Evolutionary conservation across 2,329 filamentous ascomycete genomes (phyloP), one percentile per base, ranked within the genome.

Genomic region (Graphilbum fragrans): DNA sequence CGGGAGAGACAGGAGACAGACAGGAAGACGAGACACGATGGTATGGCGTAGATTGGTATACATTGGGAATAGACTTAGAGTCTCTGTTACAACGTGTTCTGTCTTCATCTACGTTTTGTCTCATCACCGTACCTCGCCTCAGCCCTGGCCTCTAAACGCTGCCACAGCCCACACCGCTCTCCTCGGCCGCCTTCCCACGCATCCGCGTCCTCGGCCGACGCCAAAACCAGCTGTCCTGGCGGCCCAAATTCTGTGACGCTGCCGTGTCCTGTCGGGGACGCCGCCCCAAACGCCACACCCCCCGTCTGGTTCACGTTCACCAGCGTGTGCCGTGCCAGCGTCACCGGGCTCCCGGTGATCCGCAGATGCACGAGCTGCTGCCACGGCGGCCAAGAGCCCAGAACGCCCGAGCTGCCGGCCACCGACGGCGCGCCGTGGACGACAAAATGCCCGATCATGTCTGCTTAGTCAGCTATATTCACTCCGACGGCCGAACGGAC

Each of bases 121-220:
- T n/a, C n/a, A n/a, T n/a, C n/a, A n/a, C n/a, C n/a, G n/a, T n/a
- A n/a, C n/a, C n/a, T n/a, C n/a, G n/a, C n/a, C n/a, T n/a, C n/a
- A n/a, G n/a, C n/a, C n/a, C n/a, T n/a, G n/a, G n/a, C n/a, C 4
- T 32, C 37, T 10, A 42, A 19, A 18, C 18, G 32, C 23, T 39
- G 41, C 64, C 64, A 67, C 41, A 65, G 60, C 39, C 63, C 61
- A 47, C 64, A 67, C 38, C 64, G 50, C 19, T 45, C 45, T 1
- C 64, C 65, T 21, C 64, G 53, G 1, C 60, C 61, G 9, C 56
- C 63, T 41, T 67, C 65, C 64, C 64, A 67, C 1, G 53, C 53
- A 39, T 58, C 58, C 19, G 60, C 63, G 53, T 67, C 54, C 12
- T 59, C 59, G 21, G 63, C 41, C 1, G 46, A 50, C 39, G 67